These are phyloP conservation scores for Tilletiaria anomala DNA, from an alignment of 1,284 basidiomycete genomes.

Conservation along the genomic window DNA sequence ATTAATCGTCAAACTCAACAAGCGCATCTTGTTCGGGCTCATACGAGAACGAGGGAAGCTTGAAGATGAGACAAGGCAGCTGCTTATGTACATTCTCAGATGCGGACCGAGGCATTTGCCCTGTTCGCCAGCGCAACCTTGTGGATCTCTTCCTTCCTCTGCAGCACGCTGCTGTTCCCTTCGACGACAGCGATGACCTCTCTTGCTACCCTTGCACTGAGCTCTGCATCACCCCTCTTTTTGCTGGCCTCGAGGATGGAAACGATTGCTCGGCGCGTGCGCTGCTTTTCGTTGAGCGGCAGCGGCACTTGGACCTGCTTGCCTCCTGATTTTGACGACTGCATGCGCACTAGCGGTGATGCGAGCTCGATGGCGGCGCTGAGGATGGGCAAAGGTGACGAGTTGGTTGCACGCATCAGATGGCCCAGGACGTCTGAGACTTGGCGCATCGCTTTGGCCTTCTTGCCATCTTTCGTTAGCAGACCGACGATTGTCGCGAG, in stretches of 20 bases:
- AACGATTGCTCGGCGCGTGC: slow-evolving; percentile 35
- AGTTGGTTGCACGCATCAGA: slow-evolving; percentile 28
- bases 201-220: slow-evolving; percentile 37
- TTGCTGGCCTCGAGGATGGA: slow-evolving; percentile 42
- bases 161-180: slow-evolving; percentile 37
- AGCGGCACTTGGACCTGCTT: slow-evolving; percentile 40
- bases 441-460: slow-evolving; percentile 33
- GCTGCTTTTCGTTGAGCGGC: slow-evolving; percentile 34
- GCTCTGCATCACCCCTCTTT: slow-evolving; percentile 35
- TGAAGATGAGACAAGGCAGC: too few relatives aligned
- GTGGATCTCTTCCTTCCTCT: slow-evolving; percentile 46
- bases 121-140: slow-evolving; percentile 62
- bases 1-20: too few relatives aligned
- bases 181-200: slow-evolving; percentile 41
- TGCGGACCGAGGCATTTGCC: slow-evolving; percentile 41
- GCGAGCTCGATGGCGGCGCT: slow-evolving; percentile 34
- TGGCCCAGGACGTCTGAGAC: slow-evolving; percentile 29
- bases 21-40: too few relatives aligned
- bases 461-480: slow-evolving; percentile 42
- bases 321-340: slow-evolving; percentile 37
- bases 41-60: too few relatives aligned
- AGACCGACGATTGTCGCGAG: slow-evolving; percentile 38
- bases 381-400: slow-evolving; percentile 39
- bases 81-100: slow-evolving; percentile 13
- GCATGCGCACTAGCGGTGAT: slow-evolving; percentile 37